These are phyloP conservation scores for Boletellus ananas DNA, from an alignment of 768 basidiomycete species.

Conservation along the genomic window DNA sequence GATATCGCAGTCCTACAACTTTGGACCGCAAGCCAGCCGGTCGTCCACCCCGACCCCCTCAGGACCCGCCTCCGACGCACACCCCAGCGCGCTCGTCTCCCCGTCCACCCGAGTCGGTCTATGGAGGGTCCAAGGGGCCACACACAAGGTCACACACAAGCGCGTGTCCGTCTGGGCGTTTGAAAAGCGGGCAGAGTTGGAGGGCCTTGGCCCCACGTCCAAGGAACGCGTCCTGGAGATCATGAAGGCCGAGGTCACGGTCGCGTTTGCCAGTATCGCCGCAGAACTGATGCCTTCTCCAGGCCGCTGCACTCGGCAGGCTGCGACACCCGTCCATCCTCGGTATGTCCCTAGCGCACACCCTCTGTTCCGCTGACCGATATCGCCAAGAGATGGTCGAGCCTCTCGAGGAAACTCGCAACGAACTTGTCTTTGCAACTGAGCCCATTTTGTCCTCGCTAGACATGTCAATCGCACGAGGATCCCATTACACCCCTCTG, in stretches of 20 bases:
- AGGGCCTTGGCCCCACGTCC: slow-evolving; percentile 57
- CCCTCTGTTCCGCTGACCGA: slow-evolving; percentile 3
- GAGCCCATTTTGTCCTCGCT: slow-evolving; percentile 86
- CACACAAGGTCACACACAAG: slow-evolving; percentile 87
- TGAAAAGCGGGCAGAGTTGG: slow-evolving; percentile 80
- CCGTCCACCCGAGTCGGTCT: slow-evolving; percentile 62
- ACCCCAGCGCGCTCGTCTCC: slow-evolving; percentile 36
- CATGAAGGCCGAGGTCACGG: slow-evolving; percentile 80
- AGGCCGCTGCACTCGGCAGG: slow-evolving; percentile 82
- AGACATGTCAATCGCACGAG: slow-evolving; percentile 68
- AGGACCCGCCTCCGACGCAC: slow-evolving; percentile 30
- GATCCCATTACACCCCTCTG: slow-evolving; percentile 48
- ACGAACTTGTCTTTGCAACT: slow-evolving; percentile 87
- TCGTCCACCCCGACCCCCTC: slow-evolving; percentile 37
- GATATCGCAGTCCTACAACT: slow-evolving; percentile 76
- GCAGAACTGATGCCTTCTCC: slow-evolving; percentile 7
- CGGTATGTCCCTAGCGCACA: slow-evolving; percentile 41
- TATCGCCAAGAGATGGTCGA: slow-evolving; percentile 83
- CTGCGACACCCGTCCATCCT: slow-evolving; percentile 92
- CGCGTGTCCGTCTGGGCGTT: slow-evolving; percentile 90
- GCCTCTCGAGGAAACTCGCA: slow-evolving; percentile 90
- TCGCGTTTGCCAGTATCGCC: slow-evolving; percentile 6
- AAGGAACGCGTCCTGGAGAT: slow-evolving; percentile 79
- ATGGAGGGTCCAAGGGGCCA: slow-evolving; percentile 85
- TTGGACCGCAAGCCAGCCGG: slow-evolving; percentile 42